Evolutionary conservation across 2,329 filamentous ascomycete species (phyloP), one percentile per base, ranked within the genome.

Genomic region (Trichocomaceae sp.): DNA sequence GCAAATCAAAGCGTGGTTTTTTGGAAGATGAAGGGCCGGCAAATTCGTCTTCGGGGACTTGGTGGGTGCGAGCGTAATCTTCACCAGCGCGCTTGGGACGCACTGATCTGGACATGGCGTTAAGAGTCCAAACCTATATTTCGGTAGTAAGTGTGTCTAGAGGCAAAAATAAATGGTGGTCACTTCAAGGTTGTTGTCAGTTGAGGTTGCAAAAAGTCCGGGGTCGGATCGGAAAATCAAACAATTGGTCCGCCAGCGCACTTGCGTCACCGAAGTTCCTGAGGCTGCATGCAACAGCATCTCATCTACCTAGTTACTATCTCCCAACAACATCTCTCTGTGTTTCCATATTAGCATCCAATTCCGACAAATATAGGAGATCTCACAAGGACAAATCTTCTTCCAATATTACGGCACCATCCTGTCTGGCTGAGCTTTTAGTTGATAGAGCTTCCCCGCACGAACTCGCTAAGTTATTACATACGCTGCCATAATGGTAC

Each of bases 1-100:
- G 89, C 52, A 93, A 78, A 71, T 99, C 93, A 72, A 99, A 99
- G 66, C 88, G 90, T 57, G 90, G 87, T 67, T 90, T 91, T 70
- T 95, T 95, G 51, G 77, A 69, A 2, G 77, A 71, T 1, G 68
- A 67, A 29, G 79, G 75, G 48, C 79, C 77, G 50, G 69, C 70
- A 12, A 42, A 19, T 51, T 64, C 60, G 46, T 66, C 67, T 52
- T 74, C 70, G 48, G 75, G n/a, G 61, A 80, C 76, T 65, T 88
- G 85, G 69, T 92, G 84, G 17, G 83, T 84, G 56, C 88, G 85
- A 45, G 86, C 84, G 68, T 88, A 95, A 63, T 85, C 83, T 74
- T 96, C 90, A 63, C 86, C 88, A 4, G 83, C 86, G 60, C 90
- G 86, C 74, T 92, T 95, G 9, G 89, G 89, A 37, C 89, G 86